phyloP scores from a whole-genome alignment of 116 monocot genomes.

The Zostera marina region DNA sequence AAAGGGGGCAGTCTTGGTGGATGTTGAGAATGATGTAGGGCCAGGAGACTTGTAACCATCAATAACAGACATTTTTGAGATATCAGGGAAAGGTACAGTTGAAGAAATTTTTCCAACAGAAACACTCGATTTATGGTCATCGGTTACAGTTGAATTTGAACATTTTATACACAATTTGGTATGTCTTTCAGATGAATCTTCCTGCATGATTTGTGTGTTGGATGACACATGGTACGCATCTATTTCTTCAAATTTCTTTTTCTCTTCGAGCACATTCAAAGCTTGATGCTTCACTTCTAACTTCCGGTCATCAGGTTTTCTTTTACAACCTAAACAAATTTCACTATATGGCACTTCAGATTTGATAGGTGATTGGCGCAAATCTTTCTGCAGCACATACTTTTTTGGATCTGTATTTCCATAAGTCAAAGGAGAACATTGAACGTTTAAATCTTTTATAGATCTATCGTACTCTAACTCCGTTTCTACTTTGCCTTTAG shows the following conservation, averaged over 20 bases:
- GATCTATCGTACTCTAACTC: background rate
- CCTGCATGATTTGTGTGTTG: background rate
- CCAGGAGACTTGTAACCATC: constrained; percentile 13
- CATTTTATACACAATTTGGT: constrained; percentile 10
- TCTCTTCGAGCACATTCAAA: constrained; percentile 7
- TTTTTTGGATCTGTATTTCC: background rate
- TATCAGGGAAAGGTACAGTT: constrained; percentile 7
- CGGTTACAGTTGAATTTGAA: constrained; percentile 1
- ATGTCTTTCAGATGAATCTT: constrained; percentile 14
- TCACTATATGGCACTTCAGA: constrained; percentile 1
- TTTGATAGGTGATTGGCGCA: constrained; percentile 4
- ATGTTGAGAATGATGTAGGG: constrained; percentile 9
- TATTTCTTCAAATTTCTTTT: background rate
- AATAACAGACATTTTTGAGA: constrained; percentile 13
- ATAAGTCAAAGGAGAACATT: background rate
- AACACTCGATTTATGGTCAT: constrained; percentile 10
- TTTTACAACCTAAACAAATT: constrained; percentile 5
- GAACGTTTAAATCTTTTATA: background rate
- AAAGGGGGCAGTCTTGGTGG: constrained; percentile 13
- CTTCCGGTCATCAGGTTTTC: constrained; percentile 18
- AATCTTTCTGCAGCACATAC: constrained; percentile 1
- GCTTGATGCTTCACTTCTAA: background rate
- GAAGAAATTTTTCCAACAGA: constrained; percentile 22
- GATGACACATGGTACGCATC: constrained; percentile 5
- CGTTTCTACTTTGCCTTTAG: constrained; percentile 18